Evolutionary conservation across 345 rosid genomes (phyloP).

Genomic region (Jatropha curcas): DNA sequence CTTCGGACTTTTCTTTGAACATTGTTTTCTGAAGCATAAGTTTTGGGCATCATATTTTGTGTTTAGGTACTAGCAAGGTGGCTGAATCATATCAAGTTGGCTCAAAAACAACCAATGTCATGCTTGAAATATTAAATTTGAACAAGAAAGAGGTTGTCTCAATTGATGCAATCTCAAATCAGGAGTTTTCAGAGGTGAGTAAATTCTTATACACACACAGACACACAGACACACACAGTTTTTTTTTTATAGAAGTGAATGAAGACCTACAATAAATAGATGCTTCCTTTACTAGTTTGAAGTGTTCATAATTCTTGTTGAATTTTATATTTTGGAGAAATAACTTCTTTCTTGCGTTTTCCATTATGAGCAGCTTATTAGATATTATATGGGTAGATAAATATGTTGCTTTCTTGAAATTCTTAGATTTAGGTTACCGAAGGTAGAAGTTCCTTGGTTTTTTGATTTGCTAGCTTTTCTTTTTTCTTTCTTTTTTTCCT

Average conservation of each 20-base stretch:
- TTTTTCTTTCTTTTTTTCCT: not conserved
- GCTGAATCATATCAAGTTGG: slow-evolving; percentile 67
- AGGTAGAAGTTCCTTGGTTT: not conserved
- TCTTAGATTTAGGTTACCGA: not conserved
- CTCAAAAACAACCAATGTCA: slow-evolving; percentile 48
- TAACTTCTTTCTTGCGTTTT: not conserved
- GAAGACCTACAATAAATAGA: not conserved
- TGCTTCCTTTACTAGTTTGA: too few relatives aligned
- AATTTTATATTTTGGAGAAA: not conserved
- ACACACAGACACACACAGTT: slow-evolving; percentile 3
- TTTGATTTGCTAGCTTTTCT: not conserved
- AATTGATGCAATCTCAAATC: slow-evolving; percentile 73
- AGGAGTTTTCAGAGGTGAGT: slow-evolving; percentile 86
- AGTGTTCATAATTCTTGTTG: too few relatives aligned
- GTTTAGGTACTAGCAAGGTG: slow-evolving; percentile 65
- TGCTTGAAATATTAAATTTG: slow-evolving; percentile 73
- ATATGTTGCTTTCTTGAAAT: not conserved
- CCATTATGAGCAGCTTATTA: too few relatives aligned
- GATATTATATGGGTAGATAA: not conserved
- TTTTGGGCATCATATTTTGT: slow-evolving; percentile 17
- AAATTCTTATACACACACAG: too few relatives aligned
- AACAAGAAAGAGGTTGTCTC: slow-evolving; percentile 72
- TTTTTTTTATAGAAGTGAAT: not conserved
- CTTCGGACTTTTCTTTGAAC: slow-evolving; percentile 6
- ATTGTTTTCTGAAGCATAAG: not conserved